Percentiles rank a stretch among this genome's conserved stretches.
Conservation (phyloP, 2,329 filamentous ascomycete species). For the Botrytis pseudocinerea region DNA sequence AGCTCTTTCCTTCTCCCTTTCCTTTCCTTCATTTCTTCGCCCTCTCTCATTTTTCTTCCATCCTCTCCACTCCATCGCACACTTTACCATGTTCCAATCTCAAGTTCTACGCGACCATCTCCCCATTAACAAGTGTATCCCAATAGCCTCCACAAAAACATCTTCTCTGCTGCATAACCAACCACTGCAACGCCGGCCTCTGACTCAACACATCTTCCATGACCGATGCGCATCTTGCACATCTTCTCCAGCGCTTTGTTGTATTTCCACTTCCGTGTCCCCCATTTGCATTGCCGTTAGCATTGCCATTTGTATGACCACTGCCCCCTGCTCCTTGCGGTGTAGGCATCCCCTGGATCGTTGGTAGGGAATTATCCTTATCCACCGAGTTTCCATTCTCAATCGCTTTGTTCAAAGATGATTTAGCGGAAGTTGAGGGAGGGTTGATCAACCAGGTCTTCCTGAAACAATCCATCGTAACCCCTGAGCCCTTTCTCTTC, state of each 20-base stretch:
- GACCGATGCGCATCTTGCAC: constrained; percentile 40
- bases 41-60: not conserved
- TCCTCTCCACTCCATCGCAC: no score
- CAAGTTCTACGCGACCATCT: constrained; percentile 31
- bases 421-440: constrained; percentile 4
- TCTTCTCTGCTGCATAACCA: constrained; percentile 41
- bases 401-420: not conserved
- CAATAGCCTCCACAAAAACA: constrained; percentile 42
- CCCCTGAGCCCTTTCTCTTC: constrained; percentile 28
- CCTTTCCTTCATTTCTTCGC: not conserved
- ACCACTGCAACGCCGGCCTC: constrained; percentile 39
- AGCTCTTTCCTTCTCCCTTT: not conserved
- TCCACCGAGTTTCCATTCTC: not conserved
- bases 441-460: constrained; percentile 38
- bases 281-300: constrained; percentile 17
- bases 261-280: not conserved
- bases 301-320: constrained; percentile 14
- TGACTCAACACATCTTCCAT: constrained; percentile 41
- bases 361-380: not conserved
- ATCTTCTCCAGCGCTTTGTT: constrained; percentile 37
- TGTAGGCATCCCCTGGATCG: not conserved
- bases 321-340: not conserved
- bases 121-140: constrained; percentile 37
- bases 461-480: constrained; percentile 40
- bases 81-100: not conserved